These are phyloP conservation scores for Arabis alpina DNA, from an alignment of 345 rosid species.

Conservation along the genomic window DNA sequence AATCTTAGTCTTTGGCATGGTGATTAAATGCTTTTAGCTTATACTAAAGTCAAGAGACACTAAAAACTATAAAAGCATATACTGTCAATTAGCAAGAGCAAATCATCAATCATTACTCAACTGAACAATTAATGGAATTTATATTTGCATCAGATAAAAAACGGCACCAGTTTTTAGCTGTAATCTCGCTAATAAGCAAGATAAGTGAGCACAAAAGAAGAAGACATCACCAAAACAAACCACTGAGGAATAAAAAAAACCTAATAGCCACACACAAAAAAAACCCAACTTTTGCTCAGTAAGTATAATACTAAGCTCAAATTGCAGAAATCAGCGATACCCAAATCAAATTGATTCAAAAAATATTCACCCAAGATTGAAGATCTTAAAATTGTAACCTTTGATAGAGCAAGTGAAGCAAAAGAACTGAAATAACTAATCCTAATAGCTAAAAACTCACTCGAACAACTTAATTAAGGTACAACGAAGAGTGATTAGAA, in stretches of 20 bases:
- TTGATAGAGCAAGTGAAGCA: slow-evolving; percentile 2
- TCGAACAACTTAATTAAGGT: slow-evolving; percentile 25
- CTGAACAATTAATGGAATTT: slow-evolving; percentile 8
- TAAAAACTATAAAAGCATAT: slow-evolving; percentile 4
- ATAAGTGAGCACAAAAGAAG: slow-evolving; percentile 4
- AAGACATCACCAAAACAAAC: slow-evolving; percentile 7
- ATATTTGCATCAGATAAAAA: slow-evolving; percentile 15
- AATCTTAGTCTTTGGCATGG: background rate
- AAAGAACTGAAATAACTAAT: background rate
- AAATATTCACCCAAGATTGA: slow-evolving; percentile 6
- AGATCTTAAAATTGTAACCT: slow-evolving; percentile 28
- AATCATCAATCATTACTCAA: slow-evolving; percentile 30
- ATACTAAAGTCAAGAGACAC: background rate
- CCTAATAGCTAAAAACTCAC: background rate
- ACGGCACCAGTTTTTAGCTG: background rate
- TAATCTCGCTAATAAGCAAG: slow-evolving; percentile 5
- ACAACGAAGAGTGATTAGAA: slow-evolving; percentile 6
- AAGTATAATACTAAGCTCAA: background rate
- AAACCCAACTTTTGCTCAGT: background rate
- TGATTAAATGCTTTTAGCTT: slow-evolving; percentile 35
- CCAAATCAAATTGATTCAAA: background rate
- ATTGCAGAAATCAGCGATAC: background rate
- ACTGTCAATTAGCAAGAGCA: background rate
- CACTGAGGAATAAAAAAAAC: slow-evolving; percentile 13
- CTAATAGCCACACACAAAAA: background rate